Percentiles rank a stretch among this genome's conserved stretches.
phyloP scores from a whole-genome alignment of 371 early-diverging fungal genomes.

The Mortierella sp. region DNA sequence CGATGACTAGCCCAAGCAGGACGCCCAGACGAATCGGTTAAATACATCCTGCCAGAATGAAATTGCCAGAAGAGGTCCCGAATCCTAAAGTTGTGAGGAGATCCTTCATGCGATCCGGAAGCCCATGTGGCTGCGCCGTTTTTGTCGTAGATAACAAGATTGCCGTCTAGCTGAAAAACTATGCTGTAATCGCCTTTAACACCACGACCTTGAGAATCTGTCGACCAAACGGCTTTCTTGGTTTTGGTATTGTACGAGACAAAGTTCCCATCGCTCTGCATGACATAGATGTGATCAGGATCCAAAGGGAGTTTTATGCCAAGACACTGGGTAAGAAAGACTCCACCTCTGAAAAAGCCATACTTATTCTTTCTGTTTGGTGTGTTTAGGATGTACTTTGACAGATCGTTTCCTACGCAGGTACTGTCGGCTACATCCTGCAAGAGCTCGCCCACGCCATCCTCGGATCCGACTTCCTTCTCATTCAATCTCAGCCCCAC shows the following conservation, averaged over 20 bases:
- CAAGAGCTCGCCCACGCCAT: neutral
- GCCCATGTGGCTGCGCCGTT: neutral
- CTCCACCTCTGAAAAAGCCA: neutral
- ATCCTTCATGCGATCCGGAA: neutral
- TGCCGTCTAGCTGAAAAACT: conserved; percentile 20
- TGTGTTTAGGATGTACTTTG: neutral
- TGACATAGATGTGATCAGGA: conserved; percentile 18
- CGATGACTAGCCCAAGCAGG: too few species aligned
- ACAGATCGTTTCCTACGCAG: neutral
- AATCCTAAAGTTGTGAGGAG: neutral
- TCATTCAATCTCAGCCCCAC: neutral
- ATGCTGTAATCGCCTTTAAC: conserved; percentile 21
- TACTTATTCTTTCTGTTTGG: neutral
- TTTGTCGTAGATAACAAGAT: conserved; percentile 21
- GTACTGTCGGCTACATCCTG: neutral
- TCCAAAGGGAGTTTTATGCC: neutral
- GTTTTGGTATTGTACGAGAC: conserved; percentile 21
- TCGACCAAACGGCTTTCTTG: conserved; percentile 8
- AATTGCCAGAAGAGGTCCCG: too few species aligned
- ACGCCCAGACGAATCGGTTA: too few species aligned
- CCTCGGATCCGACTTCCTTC: neutral
- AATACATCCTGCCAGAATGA: too few species aligned
- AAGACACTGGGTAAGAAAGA: neutral
- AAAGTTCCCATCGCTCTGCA: conserved; percentile 34
- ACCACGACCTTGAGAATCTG: conserved; percentile 16